Evolutionary conservation across 257 asterid species (phyloP), one percentile per base, ranked within the genome.

Genomic region (Marsdenia floribunda): DNA sequence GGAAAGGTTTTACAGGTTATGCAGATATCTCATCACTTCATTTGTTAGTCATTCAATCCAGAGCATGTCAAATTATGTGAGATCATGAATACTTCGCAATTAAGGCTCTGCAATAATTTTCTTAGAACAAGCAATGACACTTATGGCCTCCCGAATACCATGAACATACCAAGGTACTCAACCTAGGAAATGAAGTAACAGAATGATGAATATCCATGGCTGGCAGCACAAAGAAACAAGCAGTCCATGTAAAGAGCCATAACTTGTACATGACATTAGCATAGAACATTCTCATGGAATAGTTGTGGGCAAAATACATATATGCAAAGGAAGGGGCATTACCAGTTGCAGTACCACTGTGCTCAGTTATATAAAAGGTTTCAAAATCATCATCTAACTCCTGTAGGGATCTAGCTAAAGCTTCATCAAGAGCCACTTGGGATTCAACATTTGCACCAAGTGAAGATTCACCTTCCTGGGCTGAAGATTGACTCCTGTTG

Each of bases 391-490:
- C 95, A 68, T 88, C 97, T 68, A 94, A 52, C n/a, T 78, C 85
- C 80, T 89, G 92, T 83, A 92, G 83, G 73, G 97, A 87, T 84
- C 92, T 84, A 76, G 99, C 99, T 67, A 90, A 72, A 82, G 88
- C 97, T 82, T 94, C 99, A 83, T 94, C 97, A 9, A 88, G 82
- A 76, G 91, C 93, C 86, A 89, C 66, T 76, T 92, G 99, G 61
- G 84, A 81, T 73, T 88, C 92, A 63, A 76, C 72, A 69, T 74
- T 78, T 18, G 74, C 68, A 49, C 78, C 80, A 68, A 29, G 76
- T 11, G 88, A 83, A 40, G 92, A 84, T 72, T 81, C 88, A 46
- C 70, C 81, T 75, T 79, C 91, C 69, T 77, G 87, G 5, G 75
- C 86, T 24, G 77, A 61, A 70, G 75, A 80, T 50, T 54, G 79